Evolutionary conservation across 2,329 filamentous ascomycete species (phyloP), one percentile per base, ranked within the genome.

Genomic region (Aspergillus chevalieri): DNA sequence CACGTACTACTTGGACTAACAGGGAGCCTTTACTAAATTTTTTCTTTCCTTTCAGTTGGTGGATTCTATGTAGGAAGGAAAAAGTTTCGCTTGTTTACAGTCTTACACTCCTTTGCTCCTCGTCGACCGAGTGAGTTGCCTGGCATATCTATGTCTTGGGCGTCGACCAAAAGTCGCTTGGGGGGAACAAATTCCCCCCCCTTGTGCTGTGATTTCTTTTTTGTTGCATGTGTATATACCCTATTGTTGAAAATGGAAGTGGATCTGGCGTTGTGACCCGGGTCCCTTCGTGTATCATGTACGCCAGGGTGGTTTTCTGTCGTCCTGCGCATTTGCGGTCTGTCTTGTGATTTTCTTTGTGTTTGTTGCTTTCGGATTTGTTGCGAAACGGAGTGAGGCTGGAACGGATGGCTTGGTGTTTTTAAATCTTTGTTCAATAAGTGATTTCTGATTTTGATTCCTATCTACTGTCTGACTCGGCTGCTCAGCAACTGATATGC

Each of bases 301-400:
- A 67, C 56, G 61, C 59, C 60, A 54, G 54, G 53, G 55, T 55
- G 53, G 56, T 54, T 54, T 55, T 54, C 50, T 50, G 46, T 48
- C 36, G n/a, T 41, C 45, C 47, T 52, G 48, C 57, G 50, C 56
- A 53, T 52, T 59, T 55, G 55, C 55, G 45, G 53, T 58, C 52
- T 49, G 57, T 36, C 48, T 38, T 49, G 50, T 56, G 57, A 52
- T 49, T 51, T 50, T 56, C 52, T 55, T 53, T 49, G 44, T 55
- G 10, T 47, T 15, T 50, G 45, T 47, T 47, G 51, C 51, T 57
- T 22, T 50, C 41, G 41, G 42, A 28, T 17, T 22, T 28, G 42
- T 54, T 52, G 53, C 58, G 51, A 54, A 54, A 57, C 48, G 64
- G 65, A 65, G 65, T 63, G 63, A 56, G 61, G 53, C 58, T 52